Evolutionary conservation across 192 early-diverging fungal species (phyloP), one percentile per base, ranked within the genome.

Genomic region (Lobosporangium transversale): DNA sequence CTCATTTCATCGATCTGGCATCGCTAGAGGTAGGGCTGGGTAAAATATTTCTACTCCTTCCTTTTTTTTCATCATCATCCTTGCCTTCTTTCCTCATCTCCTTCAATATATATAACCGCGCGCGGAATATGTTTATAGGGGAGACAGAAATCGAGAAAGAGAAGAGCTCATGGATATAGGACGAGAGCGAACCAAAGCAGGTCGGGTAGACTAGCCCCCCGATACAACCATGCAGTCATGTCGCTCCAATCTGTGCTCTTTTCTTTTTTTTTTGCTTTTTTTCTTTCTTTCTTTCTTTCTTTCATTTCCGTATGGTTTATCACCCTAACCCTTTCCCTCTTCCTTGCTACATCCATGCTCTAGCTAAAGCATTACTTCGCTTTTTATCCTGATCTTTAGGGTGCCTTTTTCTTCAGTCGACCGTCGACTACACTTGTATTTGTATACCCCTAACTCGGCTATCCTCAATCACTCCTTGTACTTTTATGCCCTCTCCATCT

Each of bases 41-140:
- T n/a, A n/a, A n/a, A n/a, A n/a, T n/a, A n/a, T n/a, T n/a, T n/a
- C n/a, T n/a, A n/a, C 48, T 53, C 24, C 32, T 32, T 43, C 24
- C 42, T 30, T 23, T 36, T 36, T 27, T 35, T 56, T 66, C 64
- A 48, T 31, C 14, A 7, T 40, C 37, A 14, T 10, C 31, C 42
- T 30, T 29, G 43, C 53, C 44, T 43, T 56, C 53, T 54, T 50
- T 31, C 44, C 53, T 56, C 53, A 53, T 50, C 21, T 50, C 44
- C 54, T 45, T 56, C 62, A 52, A 49, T 30, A 37, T 30, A 21
- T 48, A 51, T 62, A 5, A 10, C 51, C 47, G 40, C 59, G 23
- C 59, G 59, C 32, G 48, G 59, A 51, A 48, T 37, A 23, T 10
- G 30, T 8, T 17, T 30, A 48, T 26, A 59, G 40, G 43, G 23